A percentile compares a stretch with the other conserved stretches of the same genome.
phyloP scores from a whole-genome alignment of 148 eudicot species.

The Heliamphora exappendiculata region DNA sequence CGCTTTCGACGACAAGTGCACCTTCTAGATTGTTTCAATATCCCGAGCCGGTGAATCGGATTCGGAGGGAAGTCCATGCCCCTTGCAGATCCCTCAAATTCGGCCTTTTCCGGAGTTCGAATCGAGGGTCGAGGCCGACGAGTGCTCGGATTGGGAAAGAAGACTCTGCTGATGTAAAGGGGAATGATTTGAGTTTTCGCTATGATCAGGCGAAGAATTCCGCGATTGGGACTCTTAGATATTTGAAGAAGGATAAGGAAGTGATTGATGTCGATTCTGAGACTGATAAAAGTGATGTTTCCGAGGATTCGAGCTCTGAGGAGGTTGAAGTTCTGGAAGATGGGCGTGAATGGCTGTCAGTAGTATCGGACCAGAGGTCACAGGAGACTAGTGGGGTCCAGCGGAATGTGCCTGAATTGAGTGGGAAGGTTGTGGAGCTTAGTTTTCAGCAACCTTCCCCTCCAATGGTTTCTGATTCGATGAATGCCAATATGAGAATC shows the following conservation, averaged over 20 bases:
- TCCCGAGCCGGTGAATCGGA: no score
- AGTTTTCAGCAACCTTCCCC: constrained; percentile 23
- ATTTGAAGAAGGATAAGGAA: constrained; percentile 22
- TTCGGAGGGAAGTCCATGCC: constrained; percentile 59
- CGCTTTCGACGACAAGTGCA: no score
- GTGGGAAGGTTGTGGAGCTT: constrained; percentile 22
- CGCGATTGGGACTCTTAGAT: constrained; percentile 24
- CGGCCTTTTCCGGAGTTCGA: constrained; percentile 18
- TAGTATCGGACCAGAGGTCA: constrained; percentile 19
- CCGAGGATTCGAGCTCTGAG: constrained; percentile 40
- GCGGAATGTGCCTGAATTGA: constrained; percentile 13
- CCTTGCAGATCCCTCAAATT: constrained; percentile 34
- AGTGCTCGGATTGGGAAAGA: constrained; percentile 10
- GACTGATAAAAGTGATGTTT: constrained; percentile 16
- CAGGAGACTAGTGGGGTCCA: constrained; percentile 13
- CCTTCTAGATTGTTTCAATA: no score
- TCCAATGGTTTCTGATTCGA: constrained; percentile 25
- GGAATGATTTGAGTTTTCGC: constrained; percentile 16
- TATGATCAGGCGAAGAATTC: constrained; percentile 11
- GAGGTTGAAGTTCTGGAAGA: constrained; percentile 29
- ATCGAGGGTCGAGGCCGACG: constrained; percentile 10
- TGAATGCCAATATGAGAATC: constrained; percentile 15
- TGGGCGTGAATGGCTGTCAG: constrained; percentile 23
- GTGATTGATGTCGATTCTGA: constrained; percentile 36
- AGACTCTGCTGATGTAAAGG: constrained; percentile 22